Conservation (phyloP, 106 monocot genomes). For the Alisma plantagoaquatica region DNA sequence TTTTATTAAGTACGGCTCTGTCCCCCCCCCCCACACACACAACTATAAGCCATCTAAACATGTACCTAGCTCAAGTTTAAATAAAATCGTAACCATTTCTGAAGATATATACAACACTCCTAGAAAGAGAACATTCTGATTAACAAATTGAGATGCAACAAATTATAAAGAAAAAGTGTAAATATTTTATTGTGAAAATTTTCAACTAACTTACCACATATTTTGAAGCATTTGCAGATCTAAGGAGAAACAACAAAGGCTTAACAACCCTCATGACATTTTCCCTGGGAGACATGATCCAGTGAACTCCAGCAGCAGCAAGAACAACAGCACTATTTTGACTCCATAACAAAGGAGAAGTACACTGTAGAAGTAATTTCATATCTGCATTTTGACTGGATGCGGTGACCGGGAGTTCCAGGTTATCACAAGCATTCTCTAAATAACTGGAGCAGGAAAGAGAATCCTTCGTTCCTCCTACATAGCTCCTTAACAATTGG, state of each 20-base stretch:
- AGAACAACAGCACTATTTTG: conserved; percentile 91
- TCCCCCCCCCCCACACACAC: no score
- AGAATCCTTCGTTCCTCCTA: conserved; percentile 43
- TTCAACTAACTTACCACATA: conserved; percentile 67
- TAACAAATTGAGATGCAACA: no score
- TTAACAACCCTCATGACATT: conserved; percentile 61
- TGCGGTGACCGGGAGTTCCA: conserved; percentile 8
- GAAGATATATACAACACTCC: no score
- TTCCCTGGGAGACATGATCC: conserved; percentile 71
- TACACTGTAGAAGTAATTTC: conserved; percentile 61
- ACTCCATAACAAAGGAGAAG: conserved; percentile 92
- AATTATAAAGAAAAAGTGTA: no score
- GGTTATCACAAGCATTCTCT: conserved; percentile 7
- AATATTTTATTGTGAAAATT: no score
- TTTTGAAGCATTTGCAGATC: conserved; percentile 64
- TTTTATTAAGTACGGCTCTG: no score
- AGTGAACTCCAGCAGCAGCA: conserved; percentile 86
- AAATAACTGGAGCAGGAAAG: conserved; percentile 8
- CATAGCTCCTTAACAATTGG: conserved; percentile 52
- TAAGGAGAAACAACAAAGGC: conserved; percentile 70
- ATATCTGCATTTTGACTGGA: conserved; percentile 65
- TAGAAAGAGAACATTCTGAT: no score
- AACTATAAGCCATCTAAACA: no score
- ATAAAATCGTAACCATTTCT: no score
- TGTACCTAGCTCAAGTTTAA: no score